Evolutionary conservation across 2,329 filamentous ascomycete genomes (phyloP), one percentile per base, ranked within the genome.

Genomic region (Fusarium sororula): DNA sequence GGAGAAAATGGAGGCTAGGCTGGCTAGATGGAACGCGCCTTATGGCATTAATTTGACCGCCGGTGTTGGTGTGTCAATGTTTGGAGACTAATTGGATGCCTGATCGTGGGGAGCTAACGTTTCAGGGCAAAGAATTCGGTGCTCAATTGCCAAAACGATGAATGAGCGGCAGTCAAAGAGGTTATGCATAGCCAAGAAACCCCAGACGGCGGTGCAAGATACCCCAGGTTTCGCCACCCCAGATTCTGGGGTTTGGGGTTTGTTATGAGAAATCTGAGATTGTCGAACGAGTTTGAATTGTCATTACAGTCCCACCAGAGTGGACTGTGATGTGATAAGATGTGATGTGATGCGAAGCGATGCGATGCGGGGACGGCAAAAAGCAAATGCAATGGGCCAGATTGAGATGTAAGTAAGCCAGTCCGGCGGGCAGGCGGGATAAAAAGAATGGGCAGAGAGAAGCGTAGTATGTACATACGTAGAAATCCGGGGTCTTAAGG

Each of bases 191-290:
- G 63, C 67, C 56, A 63, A n/a, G 18, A 42, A 67, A 66, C 70
- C 70, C 71, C 71, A 30, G 62, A 58, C 32, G 32, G 32, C 42
- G 39, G 48, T 18, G 20, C 26, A 42, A n/a, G 18, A 42, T 71
- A 66, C 70, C 70, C 71, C 71, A 30, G 62, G 35, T 57, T 73
- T 42, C 26, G 39, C 45, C 37, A 61, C 44, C 38, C 35, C 57
- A 53, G 44, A 42, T 37, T 45, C 44, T 28, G 55, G 55, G 41
- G 41, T 47, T 57, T 28, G 55, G 55, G 39, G 41, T 47, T 57
- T 26, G 39, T 35, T 14, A 32, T 14, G 54, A 47, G 28, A 22
- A 15, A 57, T 42, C 15, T n/a, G 14, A 58, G 55, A 50, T 58
- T 50, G 41, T 58, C 55, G 41, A 58, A 58, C 30, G n/a, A 58